These are phyloP conservation scores for Zygosaccharomyces gambellarensis DNA, from an alignment of 805 yeast species.

Conservation along the genomic window DNA sequence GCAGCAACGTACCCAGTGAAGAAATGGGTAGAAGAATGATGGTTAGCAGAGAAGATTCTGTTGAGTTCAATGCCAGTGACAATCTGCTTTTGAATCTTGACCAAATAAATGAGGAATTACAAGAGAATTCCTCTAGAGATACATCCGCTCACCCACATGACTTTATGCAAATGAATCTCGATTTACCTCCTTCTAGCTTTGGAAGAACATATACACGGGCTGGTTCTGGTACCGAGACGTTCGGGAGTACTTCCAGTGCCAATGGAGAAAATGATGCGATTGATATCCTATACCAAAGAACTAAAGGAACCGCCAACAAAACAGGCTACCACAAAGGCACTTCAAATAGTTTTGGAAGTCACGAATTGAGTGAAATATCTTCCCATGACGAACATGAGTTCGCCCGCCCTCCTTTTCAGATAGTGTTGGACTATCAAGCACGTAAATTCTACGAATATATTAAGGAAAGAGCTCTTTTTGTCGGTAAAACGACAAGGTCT, in stretches of 20 bases:
- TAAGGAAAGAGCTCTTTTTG: conserved; percentile 19
- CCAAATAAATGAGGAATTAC: conserved; percentile 31
- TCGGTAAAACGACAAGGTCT: conserved; percentile 20
- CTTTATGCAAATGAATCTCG: conserved; percentile 22
- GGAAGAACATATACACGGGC: conserved; percentile 24
- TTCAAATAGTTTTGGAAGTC: background rate
- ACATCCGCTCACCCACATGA: conserved; percentile 9
- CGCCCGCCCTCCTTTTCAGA: conserved; percentile 1
- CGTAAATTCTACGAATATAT: conserved; percentile 30
- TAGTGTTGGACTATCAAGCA: conserved; percentile 24
- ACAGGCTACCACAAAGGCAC: conserved; percentile 1
- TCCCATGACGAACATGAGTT: conserved; percentile 1
- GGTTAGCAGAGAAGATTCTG: conserved; percentile 6
- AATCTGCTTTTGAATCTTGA: conserved; percentile 24
- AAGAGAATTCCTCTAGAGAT: conserved; percentile 11
- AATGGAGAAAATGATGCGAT: conserved; percentile 19
- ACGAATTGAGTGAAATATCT: conserved; percentile 1
- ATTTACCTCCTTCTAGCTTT: conserved; percentile 33
- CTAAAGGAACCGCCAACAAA: conserved; percentile 3
- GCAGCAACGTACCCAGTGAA: conserved; percentile 24
- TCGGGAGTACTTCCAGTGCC: background rate
- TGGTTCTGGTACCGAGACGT: conserved; percentile 11
- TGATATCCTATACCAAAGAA: conserved; percentile 20
- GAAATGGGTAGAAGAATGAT: conserved; percentile 28
- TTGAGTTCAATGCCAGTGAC: conserved; percentile 4